A percentile compares a stretch with the other conserved stretches of the same genome.
Conservation (phyloP, 768 basidiomycete species). For the Tubosaeta brunneosetosa region DNA sequence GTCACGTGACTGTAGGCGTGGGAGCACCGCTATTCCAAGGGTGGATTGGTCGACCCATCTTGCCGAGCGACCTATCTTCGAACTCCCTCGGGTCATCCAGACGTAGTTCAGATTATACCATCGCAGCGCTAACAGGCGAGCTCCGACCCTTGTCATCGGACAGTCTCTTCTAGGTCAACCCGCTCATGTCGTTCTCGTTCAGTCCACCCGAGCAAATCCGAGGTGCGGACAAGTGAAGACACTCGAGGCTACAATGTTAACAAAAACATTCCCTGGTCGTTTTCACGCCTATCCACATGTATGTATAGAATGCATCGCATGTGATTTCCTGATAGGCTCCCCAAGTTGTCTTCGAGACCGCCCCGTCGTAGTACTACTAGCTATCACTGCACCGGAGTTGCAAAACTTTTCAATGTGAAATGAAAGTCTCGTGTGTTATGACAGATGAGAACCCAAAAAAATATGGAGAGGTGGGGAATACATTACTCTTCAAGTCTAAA, state of each 20-base stretch:
- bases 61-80: no score
- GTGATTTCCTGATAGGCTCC: slow-evolving; percentile 4
- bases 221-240: no score
- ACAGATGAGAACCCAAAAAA: no score
- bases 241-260: neutral
- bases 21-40: no score
- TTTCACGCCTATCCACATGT: no score
- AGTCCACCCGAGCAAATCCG: slow-evolving; percentile 10
- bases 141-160: slow-evolving; percentile 16
- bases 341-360: slow-evolving; percentile 8
- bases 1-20: no score
- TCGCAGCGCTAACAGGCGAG: slow-evolving; percentile 3
- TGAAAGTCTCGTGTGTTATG: no score
- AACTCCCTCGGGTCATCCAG: slow-evolving; percentile 19
- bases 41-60: no score
- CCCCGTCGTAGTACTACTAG: neutral
- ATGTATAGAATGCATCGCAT: slow-evolving; percentile 11
- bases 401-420: no score
- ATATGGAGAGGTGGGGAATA: no score
- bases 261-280: neutral
- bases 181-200: slow-evolving; percentile 16
- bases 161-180: slow-evolving; percentile 14
- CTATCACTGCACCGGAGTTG: no score
- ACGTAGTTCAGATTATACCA: neutral
- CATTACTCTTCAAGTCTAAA: no score